Evolutionary conservation across 2,329 filamentous ascomycete genomes (phyloP), one percentile per base, ranked within the genome.

Genomic region (Chrysoporthe puriensis): DNA sequence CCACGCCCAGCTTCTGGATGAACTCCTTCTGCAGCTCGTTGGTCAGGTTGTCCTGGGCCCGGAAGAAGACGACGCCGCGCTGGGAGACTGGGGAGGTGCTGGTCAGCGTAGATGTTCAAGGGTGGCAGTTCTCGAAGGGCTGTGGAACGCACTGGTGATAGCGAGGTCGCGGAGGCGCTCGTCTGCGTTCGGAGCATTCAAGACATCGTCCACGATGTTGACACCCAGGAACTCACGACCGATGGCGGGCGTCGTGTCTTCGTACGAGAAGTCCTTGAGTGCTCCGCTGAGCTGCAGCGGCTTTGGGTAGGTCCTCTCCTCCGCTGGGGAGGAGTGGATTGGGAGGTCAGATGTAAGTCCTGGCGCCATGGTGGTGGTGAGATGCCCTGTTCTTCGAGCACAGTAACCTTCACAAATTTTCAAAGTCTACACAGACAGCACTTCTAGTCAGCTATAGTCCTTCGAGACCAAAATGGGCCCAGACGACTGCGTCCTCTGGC

Each of bases 11-110:
- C 4, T 77, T 77, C 8, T 83, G 76, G 36, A 82, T 79, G 1
- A 86, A 74, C 16, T 80, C 70, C 73, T 85, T 86, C 68, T 83
- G 81, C 2, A 81, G 77, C 2, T 80, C 79, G 73, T 83, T 77
- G 72, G 77, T 74, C 13, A 83, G 72, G 69, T 80, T 76, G 73
- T 82, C 75, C 63, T 85, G 83, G 7, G 79, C 76, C 14, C 83
- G 79, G 71, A 85, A 82, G 73, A 85, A 84, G 48, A 84, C 82
- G 13, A 85, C 83, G 9, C 82, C 82, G 7, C 83, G 79, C 70
- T 81, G 79, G n/a, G 82, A 83, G 66, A 85, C 82, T 83, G 62
- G 16, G 13, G 21, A 11, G 18, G 14, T 2, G 44, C 5, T 21
- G 14, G 36, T 57, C 46, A 50, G 26, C 46, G 26, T 50, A 14